Percentiles rank a stretch among this genome's conserved stretches.
These are phyloP conservation scores for Clonostachys sp. DNA, from an alignment of 2,329 filamentous ascomycete genomes.

Conservation along the genomic window DNA sequence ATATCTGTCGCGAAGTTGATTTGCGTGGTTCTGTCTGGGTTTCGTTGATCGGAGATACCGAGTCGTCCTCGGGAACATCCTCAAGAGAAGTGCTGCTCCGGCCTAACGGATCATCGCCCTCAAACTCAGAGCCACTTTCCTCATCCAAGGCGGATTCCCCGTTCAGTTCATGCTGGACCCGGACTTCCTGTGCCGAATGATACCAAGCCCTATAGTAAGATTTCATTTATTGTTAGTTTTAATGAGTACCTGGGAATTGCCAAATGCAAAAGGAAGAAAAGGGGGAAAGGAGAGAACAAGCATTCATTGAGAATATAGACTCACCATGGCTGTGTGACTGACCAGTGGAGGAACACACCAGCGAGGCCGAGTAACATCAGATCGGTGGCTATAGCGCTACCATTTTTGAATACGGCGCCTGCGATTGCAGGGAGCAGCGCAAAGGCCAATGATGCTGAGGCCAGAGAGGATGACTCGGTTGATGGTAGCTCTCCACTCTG, in stretches of 20 bases:
- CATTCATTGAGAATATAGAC: conserved; percentile 11
- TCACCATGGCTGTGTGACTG: conserved; percentile 84
- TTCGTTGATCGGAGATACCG: conserved; percentile 6
- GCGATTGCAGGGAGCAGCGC: conserved; percentile 83
- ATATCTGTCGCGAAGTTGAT: conserved; percentile 17
- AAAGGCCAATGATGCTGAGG: conserved; percentile 76
- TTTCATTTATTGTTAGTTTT: background rate
- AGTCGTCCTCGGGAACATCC: conserved; percentile 40
- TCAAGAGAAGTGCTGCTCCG: conserved; percentile 20
- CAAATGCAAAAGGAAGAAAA: background rate
- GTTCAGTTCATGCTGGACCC: conserved; percentile 42
- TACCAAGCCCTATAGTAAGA: conserved; percentile 63
- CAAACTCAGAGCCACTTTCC: conserved; percentile 35
- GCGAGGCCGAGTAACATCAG: conserved; percentile 75
- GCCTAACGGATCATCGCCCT: conserved; percentile 4
- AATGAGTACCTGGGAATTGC: background rate
- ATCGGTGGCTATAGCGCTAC: conserved; percentile 79
- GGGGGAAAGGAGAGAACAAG: background rate
- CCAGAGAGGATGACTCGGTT: conserved; percentile 63
- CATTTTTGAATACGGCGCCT: conserved; percentile 80
- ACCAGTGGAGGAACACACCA: conserved; percentile 88
- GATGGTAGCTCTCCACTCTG: conserved; percentile 26
- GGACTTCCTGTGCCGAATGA: conserved; percentile 61
- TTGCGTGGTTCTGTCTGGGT: conserved; percentile 4
- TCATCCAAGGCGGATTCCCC: conserved; percentile 35